phyloP scores from a whole-genome alignment of 768 basidiomycete species.

The Coprinellus micaceus region DNA sequence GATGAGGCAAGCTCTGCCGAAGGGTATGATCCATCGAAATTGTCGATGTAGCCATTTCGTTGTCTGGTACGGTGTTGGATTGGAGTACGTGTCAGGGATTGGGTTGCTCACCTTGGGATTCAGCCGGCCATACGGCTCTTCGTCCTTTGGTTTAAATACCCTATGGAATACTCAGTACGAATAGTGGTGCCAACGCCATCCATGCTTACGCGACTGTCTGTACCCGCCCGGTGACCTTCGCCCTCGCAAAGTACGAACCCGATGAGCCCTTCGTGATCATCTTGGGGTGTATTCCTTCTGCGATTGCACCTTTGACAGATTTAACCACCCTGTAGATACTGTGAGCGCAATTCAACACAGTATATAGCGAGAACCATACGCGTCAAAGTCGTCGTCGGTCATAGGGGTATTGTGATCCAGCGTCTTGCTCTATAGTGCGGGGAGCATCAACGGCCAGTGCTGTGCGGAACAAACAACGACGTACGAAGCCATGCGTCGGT shows the following conservation, averaged over 20 bases:
- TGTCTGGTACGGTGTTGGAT: slow-evolving; percentile 43
- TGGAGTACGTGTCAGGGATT: not conserved
- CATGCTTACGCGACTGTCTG: slow-evolving; percentile 76
- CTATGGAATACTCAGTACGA: slow-evolving; percentile 29
- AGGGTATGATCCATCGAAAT: slow-evolving; percentile 86
- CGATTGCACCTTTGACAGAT: slow-evolving; percentile 65
- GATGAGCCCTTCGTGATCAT: slow-evolving; percentile 89
- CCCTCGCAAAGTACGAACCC: slow-evolving; percentile 89
- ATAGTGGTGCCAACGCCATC: not conserved
- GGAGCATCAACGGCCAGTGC: not conserved
- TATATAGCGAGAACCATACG: slow-evolving; percentile 39
- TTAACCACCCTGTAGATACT: slow-evolving; percentile 48
- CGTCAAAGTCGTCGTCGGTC: slow-evolving; percentile 68
- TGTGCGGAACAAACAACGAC: slow-evolving; percentile 15
- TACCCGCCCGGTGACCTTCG: slow-evolving; percentile 69
- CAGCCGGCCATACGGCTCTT: slow-evolving; percentile 83
- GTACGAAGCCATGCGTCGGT: slow-evolving; percentile 34
- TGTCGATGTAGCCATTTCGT: slow-evolving; percentile 90
- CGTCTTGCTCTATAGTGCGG: slow-evolving; percentile 59
- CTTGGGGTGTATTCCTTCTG: slow-evolving; percentile 80
- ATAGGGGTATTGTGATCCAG: slow-evolving; percentile 77
- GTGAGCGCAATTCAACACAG: not conserved
- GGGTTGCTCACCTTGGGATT: slow-evolving; percentile 70
- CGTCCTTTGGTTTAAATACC: slow-evolving; percentile 90
- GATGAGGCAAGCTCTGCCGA: slow-evolving; percentile 84